Evolutionary conservation across 345 rosid genomes (phyloP).

Genomic region (Dipteronia sinensis): DNA sequence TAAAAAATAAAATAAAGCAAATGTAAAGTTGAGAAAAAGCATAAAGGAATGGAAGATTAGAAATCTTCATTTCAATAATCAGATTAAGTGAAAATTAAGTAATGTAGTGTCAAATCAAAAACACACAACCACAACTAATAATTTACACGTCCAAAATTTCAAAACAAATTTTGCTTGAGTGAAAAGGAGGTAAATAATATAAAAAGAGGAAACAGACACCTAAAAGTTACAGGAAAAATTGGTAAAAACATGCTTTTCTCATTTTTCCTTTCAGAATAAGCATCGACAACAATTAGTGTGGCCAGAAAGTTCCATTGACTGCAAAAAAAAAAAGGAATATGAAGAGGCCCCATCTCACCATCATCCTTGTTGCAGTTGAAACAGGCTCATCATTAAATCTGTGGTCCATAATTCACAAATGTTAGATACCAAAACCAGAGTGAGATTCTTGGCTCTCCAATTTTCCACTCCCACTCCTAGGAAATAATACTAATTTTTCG

Average conservation of each 20-base stretch:
- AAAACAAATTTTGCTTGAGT: neutral
- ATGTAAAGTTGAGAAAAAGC: too few relatives aligned
- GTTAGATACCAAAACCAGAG: neutral
- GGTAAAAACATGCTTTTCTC: neutral
- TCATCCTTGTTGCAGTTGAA: neutral
- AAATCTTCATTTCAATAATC: neutral
- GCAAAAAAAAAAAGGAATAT: too few relatives aligned
- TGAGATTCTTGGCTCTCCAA: too few relatives aligned
- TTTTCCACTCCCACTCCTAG: too few relatives aligned
- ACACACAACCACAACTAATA: neutral
- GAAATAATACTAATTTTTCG: too few relatives aligned
- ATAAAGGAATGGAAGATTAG: neutral
- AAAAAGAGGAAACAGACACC: neutral
- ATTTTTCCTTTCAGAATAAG: neutral
- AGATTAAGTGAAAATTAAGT: neutral
- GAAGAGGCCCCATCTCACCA: neutral
- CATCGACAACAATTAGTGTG: neutral
- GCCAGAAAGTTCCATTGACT: neutral
- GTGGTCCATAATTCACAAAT: neutral
- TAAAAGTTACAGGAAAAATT: neutral
- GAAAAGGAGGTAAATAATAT: neutral
- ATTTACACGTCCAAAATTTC: neutral
- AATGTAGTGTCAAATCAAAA: neutral
- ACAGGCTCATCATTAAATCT: neutral
- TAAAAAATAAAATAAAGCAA: too few relatives aligned